These are phyloP conservation scores for Fusarium nurragi DNA, from an alignment of 2,329 filamentous ascomycete genomes.

Conservation along the genomic window DNA sequence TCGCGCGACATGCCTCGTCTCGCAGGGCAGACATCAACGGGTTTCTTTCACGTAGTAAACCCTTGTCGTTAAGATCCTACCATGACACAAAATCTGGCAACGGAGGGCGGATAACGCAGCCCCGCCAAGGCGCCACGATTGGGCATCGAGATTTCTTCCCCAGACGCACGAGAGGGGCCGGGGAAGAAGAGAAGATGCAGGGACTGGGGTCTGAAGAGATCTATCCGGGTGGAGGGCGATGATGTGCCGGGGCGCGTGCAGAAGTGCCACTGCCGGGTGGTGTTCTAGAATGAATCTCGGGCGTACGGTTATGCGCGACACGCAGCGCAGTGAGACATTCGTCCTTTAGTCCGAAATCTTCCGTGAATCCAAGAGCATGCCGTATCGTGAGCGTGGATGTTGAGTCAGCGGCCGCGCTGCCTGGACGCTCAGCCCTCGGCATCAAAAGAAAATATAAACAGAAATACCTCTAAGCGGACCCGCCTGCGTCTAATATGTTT, in stretches of 20 bases:
- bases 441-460: slow-evolving; percentile 5
- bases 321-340: slow-evolving; percentile 19
- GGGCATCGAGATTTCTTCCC: slow-evolving; percentile 12
- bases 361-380: slow-evolving; percentile 3
- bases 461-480: not conserved
- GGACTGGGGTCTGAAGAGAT: slow-evolving; percentile 21
- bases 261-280: not conserved
- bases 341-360: slow-evolving; percentile 8
- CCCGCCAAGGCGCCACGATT: not conserved
- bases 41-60: slow-evolving; percentile 2
- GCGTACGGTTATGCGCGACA: slow-evolving; percentile 28
- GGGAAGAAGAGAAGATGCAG: not conserved
- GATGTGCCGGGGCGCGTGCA: not conserved
- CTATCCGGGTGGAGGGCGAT: slow-evolving; percentile 9
- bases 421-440: slow-evolving; percentile 12
- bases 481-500: not conserved
- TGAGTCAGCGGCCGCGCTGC: too few relatives aligned
- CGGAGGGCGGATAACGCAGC: slow-evolving; percentile 24
- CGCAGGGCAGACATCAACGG: slow-evolving; percentile 5
- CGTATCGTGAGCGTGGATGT: too few relatives aligned
- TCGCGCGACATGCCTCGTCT: slow-evolving; percentile 20
- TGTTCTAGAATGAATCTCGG: slow-evolving; percentile 11
- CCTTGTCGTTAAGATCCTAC: not conserved
- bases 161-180: slow-evolving; percentile 6
- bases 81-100: not conserved